Base-by-base conservation (phyloP, 768 basidiomycete genomes). In the Tubosaeta brunneosetosa region DNA sequence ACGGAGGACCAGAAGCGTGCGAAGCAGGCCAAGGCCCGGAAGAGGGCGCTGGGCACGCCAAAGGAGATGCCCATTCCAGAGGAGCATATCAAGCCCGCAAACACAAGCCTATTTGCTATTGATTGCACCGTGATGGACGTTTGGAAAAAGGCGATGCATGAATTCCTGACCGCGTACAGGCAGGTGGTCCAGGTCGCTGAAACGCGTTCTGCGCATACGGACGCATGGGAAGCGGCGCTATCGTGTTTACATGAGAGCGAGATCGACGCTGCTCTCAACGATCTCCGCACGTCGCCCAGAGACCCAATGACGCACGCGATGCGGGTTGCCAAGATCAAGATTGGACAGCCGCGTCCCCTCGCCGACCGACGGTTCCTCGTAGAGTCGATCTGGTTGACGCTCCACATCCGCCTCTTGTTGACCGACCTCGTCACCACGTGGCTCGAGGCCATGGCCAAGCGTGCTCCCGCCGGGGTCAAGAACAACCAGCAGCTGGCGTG, bases 221-320 rank as follows among this genome's bases (percentile, higher is more conserved):
- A 75, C 29, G 84, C 85, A 1, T 86, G 81, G 77, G 78, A 87
- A 49, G 76, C 81, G 0, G 79, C 84, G 0, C 73, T 81, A 55
- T 73, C 82, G 0, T 77, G 66, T 51, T 67, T 85, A 4, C 78
- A 77, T 50, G 69, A 75, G 37, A 65, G 70, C 45, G 82, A 85
- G 62, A 61, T 82, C 61, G 61, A 71, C 0, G 48, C 52, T 4
- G 62, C 65, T 11, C 40, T 62, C 9, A 25, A 17, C 3, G 61
- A 80, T 54, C 74, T 73, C 2, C 43, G 56, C 0, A 63, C 46
- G 13, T 68, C 73, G 6, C 75, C 79, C 2, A 62, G 71, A 33
- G 61, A 70, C 17, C 82, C 79, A 0, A 59, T 75, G 53, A 72
- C 76, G 47, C 61, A 76, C 51, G 82, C 82, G 2, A 74, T 85